Conservation (phyloP, 306 rosid species). For the Prunus padus region DNA sequence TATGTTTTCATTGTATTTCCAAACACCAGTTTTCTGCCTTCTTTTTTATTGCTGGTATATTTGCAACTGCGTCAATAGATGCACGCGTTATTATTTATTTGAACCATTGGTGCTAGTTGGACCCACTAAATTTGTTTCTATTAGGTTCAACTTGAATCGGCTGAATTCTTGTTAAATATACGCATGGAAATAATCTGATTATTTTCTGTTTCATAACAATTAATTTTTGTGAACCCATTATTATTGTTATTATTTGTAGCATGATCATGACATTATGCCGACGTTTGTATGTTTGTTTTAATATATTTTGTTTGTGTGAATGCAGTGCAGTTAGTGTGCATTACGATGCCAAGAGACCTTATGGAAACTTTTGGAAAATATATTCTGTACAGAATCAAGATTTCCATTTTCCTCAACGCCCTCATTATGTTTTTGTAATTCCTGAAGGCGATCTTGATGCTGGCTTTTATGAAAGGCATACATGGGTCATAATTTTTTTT, state of each 20-base stretch:
- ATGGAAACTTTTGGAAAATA: conserved; percentile 44
- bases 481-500: conserved; percentile 23
- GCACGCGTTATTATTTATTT: not conserved
- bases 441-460: conserved; percentile 58
- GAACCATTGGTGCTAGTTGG: not conserved
- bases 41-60: not conserved
- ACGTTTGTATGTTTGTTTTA: not conserved
- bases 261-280: not conserved
- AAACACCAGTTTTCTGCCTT: not conserved
- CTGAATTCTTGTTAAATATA: not conserved
- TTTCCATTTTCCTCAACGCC: conserved; percentile 40
- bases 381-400: conserved; percentile 68
- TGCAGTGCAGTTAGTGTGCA: conserved; percentile 51
- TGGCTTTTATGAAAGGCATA: conserved; percentile 42
- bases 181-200: not conserved
- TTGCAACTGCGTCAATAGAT: not conserved
- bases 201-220: not conserved
- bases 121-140: not conserved
- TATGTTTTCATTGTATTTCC: not conserved
- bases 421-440: conserved; percentile 39
- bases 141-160: not conserved
- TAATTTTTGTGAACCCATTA: not conserved
- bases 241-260: not conserved
- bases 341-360: conserved; percentile 35
- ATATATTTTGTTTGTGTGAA: conserved; percentile 1